Percentiles rank a stretch among this genome's conserved stretches.
phyloP scores from a whole-genome alignment of 352 stramenopile genomes.

The Globisporangium paddicum region DNA sequence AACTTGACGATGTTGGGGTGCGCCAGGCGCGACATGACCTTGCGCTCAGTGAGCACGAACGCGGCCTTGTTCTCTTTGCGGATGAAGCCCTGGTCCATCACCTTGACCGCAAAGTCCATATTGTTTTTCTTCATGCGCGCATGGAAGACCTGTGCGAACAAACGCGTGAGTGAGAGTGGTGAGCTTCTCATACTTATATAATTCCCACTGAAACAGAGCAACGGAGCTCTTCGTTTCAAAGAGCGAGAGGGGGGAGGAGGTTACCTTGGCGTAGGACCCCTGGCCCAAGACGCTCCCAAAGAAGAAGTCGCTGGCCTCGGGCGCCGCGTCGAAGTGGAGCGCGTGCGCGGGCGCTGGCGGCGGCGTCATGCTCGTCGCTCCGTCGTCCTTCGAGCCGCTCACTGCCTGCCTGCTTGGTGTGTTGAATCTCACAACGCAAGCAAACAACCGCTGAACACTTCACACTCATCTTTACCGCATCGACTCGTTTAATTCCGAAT shows the following conservation, averaged over 20 bases:
- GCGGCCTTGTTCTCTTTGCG: constrained; percentile 90
- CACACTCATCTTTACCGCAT: not conserved
- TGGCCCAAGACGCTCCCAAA: constrained; percentile 85
- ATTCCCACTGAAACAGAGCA: not conserved
- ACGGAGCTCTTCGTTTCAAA: not conserved
- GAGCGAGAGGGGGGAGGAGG: not conserved
- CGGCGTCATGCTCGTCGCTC: not conserved
- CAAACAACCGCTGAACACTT: not conserved
- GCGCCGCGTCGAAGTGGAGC: constrained; percentile 57
- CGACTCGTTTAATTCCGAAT: not conserved
- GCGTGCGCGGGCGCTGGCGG: constrained; percentile 26
- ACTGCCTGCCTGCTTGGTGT: not conserved
- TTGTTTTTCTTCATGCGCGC: constrained; percentile 76
- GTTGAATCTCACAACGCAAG: not conserved
- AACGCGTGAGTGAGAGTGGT: too few species aligned
- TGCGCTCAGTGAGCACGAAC: constrained; percentile 90
- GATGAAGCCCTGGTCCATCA: constrained; percentile 91
- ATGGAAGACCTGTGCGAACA: constrained; percentile 89
- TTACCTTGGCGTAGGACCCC: constrained; percentile 85
- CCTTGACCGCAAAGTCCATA: constrained; percentile 86
- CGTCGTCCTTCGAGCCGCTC: not conserved
- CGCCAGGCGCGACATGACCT: constrained; percentile 83
- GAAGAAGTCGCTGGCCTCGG: constrained; percentile 77
- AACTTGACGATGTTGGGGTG: constrained; percentile 89
- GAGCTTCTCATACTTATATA: too few species aligned